Evolutionary conservation across 2,329 filamentous ascomycete genomes (phyloP).

Genomic region (Harringtonia aguacate): DNA sequence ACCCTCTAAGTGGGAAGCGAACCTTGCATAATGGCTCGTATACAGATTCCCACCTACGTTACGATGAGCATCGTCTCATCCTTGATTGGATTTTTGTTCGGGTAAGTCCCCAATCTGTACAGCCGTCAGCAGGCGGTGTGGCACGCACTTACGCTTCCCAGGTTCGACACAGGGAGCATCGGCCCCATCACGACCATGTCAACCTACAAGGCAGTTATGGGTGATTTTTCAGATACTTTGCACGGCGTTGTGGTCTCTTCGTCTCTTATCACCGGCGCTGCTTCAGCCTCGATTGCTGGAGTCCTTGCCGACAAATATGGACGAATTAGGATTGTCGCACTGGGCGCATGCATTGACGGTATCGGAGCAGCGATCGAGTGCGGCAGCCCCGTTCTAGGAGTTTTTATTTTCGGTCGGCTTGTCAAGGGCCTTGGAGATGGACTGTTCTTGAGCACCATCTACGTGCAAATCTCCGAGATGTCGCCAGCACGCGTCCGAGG

Average conservation of each 20-base stretch:
- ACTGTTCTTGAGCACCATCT: conserved; percentile 40
- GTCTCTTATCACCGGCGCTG: conserved; percentile 46
- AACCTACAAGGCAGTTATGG: conserved; percentile 37
- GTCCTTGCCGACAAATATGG: conserved; percentile 43
- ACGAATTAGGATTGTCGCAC: conserved; percentile 37
- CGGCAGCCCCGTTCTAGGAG: conserved; percentile 25
- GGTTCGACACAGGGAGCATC: conserved; percentile 37
- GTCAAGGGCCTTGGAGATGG: conserved; percentile 48
- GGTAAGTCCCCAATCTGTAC: conserved; percentile 4
- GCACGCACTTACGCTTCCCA: background rate
- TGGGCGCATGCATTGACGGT: conserved; percentile 41
- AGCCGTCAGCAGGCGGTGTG: no score
- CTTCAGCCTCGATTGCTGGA: conserved; percentile 48
- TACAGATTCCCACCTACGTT: conserved; percentile 4
- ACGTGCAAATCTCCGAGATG: conserved; percentile 48
- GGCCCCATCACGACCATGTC: conserved; percentile 50
- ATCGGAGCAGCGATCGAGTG: conserved; percentile 35
- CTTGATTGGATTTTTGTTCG: conserved; percentile 12
- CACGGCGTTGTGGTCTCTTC: conserved; percentile 51
- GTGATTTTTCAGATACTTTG: conserved; percentile 39
- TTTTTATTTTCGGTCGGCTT: conserved; percentile 44
- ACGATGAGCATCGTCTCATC: conserved; percentile 12
- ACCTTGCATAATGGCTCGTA: background rate
- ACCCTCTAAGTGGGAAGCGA: no score
- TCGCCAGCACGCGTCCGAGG: conserved; percentile 40